Conservation (phyloP, 2,329 filamentous ascomycete genomes). For the Phyllosticta paracitricarpa region DNA sequence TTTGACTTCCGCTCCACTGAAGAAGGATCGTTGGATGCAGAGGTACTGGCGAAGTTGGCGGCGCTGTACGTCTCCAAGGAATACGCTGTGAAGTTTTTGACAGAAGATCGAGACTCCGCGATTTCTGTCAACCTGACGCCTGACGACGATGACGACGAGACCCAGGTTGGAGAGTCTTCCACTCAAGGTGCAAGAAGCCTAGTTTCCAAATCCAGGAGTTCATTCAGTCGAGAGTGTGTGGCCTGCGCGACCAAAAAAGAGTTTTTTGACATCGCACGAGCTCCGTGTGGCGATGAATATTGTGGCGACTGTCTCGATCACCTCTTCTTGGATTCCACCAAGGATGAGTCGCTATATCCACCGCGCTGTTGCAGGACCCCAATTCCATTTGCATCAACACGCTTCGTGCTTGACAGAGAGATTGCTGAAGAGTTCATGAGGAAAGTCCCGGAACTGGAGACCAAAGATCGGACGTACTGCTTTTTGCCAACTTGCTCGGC, state of each 20-base stretch:
- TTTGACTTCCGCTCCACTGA: too few relatives aligned
- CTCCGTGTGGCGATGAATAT: background rate
- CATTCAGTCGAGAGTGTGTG: too few relatives aligned
- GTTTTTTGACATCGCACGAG: background rate
- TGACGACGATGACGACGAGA: too few relatives aligned
- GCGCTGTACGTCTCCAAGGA: slow-evolving; percentile 4
- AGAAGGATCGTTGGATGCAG: background rate
- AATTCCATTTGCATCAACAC: slow-evolving; percentile 12
- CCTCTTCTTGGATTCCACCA: slow-evolving; percentile 2
- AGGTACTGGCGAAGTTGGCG: background rate
- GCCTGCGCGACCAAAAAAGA: too few relatives aligned
- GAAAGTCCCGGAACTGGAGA: slow-evolving; percentile 15
- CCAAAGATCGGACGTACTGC: slow-evolving; percentile 13
- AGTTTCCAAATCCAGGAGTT: too few relatives aligned
- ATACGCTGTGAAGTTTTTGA: background rate
- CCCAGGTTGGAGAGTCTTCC: background rate
- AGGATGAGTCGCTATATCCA: slow-evolving; percentile 16
- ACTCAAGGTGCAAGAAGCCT: too few relatives aligned
- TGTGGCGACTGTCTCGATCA: background rate
- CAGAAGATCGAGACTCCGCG: too few relatives aligned
- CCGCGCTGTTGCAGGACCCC: slow-evolving; percentile 15
- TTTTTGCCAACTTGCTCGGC: background rate
- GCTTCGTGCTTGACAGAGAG: background rate
- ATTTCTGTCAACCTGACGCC: too few relatives aligned
- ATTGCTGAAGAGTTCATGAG: slow-evolving; percentile 12